Conservation (phyloP, 495 filamentous ascomycete species). For the Penicillium angulare region DNA sequence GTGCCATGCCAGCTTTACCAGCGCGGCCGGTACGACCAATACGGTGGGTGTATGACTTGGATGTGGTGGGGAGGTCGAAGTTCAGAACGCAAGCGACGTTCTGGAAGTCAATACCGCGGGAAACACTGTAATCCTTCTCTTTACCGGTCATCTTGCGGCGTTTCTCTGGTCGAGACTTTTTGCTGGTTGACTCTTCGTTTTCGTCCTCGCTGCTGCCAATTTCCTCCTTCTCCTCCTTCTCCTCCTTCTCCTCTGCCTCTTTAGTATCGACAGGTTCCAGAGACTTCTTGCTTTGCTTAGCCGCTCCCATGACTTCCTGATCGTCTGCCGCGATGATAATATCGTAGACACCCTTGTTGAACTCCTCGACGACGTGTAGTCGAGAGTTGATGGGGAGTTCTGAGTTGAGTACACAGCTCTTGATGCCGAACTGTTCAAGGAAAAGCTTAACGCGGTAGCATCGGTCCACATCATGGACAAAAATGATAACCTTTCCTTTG, state of each 20-base stretch:
- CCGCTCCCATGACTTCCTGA: conserved; percentile 71
- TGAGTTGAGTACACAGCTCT: conserved; percentile 91
- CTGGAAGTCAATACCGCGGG: conserved; percentile 93
- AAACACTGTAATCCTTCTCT: conserved; percentile 87
- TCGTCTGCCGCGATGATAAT: conserved; percentile 97
- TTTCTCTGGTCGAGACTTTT: conserved; percentile 47
- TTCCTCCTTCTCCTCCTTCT: conserved; percentile 23
- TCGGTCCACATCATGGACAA: conserved; percentile 89
- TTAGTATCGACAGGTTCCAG: conserved; percentile 19
- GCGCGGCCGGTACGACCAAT: conserved; percentile 93
- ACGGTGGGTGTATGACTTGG: conserved; percentile 93
- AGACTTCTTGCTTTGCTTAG: conserved; percentile 38
- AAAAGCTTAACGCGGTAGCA: conserved; percentile 94
- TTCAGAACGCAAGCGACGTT: conserved; percentile 94
- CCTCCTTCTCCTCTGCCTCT: conserved; percentile 8
- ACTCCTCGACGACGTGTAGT: conserved; percentile 93
- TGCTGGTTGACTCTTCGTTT: conserved; percentile 20
- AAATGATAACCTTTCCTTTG: conserved; percentile 92
- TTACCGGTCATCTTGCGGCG: conserved; percentile 58
- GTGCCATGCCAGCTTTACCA: conserved; percentile 84
- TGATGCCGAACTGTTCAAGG: conserved; percentile 93
- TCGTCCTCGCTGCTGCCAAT: conserved; percentile 36
- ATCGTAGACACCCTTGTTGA: conserved; percentile 94
- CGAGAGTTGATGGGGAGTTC: conserved; percentile 91
- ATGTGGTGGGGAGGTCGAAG: conserved; percentile 85